phyloP scores from a whole-genome alignment of 345 rosid genomes.

The Pugionium cornutum region DNA sequence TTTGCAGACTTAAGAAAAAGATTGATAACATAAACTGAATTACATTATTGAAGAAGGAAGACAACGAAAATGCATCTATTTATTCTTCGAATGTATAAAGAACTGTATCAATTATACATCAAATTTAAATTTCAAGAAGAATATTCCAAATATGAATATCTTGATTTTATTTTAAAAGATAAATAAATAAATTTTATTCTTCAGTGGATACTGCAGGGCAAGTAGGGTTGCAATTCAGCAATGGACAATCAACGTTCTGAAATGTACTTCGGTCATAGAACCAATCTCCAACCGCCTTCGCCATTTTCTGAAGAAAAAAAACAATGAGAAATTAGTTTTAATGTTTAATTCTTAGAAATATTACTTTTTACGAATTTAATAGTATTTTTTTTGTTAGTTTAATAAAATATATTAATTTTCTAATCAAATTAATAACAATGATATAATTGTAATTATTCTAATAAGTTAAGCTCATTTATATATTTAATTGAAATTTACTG shows the following conservation, averaged over 20 bases:
- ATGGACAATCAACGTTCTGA: conserved; percentile 72
- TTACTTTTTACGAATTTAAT: no score
- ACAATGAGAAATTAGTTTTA: no score
- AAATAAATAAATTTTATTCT: conserved; percentile 18
- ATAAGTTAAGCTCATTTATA: no score
- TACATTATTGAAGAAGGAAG: neutral
- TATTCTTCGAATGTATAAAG: conserved; percentile 10
- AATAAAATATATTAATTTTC: no score
- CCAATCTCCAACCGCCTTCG: conserved; percentile 93
- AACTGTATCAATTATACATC: conserved; percentile 6
- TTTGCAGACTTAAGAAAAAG: neutral
- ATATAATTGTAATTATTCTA: no score
- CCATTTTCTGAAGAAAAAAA: conserved; percentile 57
- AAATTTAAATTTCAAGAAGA: conserved; percentile 14
- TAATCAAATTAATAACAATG: no score
- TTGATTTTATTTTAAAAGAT: conserved; percentile 9
- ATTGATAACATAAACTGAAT: neutral
- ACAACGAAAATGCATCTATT: neutral
- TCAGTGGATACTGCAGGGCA: conserved; percentile 53
- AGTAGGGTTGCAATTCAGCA: conserved; percentile 82
- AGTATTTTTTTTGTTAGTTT: no score
- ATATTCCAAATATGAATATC: conserved; percentile 11
- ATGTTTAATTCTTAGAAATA: no score
- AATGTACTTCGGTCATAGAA: conserved; percentile 52
- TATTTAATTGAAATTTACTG: no score